Conservation (phyloP, 306 rosid genomes). For the Potentilla sterilis region DNA sequence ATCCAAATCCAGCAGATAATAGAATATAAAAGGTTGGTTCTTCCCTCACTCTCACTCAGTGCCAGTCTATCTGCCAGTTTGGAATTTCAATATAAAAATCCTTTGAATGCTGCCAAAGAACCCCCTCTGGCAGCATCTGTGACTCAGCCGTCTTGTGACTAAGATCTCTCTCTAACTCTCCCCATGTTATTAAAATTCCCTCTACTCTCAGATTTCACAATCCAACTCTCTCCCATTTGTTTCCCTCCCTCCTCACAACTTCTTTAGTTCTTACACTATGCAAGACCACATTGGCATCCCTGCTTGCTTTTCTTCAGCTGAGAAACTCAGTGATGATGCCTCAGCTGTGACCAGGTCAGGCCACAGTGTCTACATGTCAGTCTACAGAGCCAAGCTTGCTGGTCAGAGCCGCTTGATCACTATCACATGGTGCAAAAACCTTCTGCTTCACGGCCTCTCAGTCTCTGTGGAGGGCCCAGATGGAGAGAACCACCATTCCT, state of each 20-base stretch:
- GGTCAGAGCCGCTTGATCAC: slow-evolving; percentile 68
- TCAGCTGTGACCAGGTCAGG: slow-evolving; percentile 65
- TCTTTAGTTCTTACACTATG: slow-evolving; percentile 29
- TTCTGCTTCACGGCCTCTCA: slow-evolving; percentile 68
- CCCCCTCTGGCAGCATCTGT: slow-evolving; percentile 60
- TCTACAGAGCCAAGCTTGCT: slow-evolving; percentile 65
- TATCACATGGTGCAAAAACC: slow-evolving; percentile 75
- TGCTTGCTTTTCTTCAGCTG: slow-evolving; percentile 65
- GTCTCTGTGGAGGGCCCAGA: slow-evolving; percentile 63
- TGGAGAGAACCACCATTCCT: slow-evolving; percentile 61
- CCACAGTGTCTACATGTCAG: slow-evolving; percentile 70
- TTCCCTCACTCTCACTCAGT: slow-evolving; percentile 57
- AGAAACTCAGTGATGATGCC: slow-evolving; percentile 43
- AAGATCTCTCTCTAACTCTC: slow-evolving; percentile 41
- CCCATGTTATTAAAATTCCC: slow-evolving; percentile 21
- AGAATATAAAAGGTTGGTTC: slow-evolving; percentile 49
- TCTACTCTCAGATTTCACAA: slow-evolving; percentile 23
- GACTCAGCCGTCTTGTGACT: slow-evolving; percentile 45
- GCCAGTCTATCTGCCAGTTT: slow-evolving; percentile 67
- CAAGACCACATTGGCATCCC: slow-evolving; percentile 76
- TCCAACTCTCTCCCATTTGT: slow-evolving; percentile 20
- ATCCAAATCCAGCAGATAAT: slow-evolving; percentile 32
- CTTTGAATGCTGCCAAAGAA: slow-evolving; percentile 49
- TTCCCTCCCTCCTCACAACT: slow-evolving; percentile 14
- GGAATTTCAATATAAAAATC: slow-evolving; percentile 33